Conservation (phyloP, 345 rosid genomes). For the Brassica incana region DNA sequence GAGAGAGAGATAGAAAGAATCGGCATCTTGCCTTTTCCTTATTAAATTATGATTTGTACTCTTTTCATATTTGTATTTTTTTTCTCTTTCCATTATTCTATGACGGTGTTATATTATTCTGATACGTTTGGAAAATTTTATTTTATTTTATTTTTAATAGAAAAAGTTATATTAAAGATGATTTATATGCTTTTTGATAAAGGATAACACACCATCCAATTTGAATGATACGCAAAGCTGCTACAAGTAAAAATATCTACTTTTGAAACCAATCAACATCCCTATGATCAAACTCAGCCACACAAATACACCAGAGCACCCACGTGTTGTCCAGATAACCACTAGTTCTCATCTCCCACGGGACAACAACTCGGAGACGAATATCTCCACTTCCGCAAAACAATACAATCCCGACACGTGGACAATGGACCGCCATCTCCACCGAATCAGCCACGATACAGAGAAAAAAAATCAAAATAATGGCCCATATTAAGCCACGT, state of each 20-base stretch:
- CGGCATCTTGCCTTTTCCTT: no score
- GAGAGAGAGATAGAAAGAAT: no score
- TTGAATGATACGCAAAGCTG: constrained; percentile 19
- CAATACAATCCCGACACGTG: constrained; percentile 26
- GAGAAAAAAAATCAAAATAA: constrained; percentile 38
- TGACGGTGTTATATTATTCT: not conserved
- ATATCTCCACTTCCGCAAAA: constrained; percentile 13
- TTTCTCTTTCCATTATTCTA: no score
- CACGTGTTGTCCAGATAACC: constrained; percentile 28
- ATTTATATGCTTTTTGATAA: constrained; percentile 3
- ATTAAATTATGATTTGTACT: no score
- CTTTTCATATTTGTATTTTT: no score
- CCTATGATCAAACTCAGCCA: constrained; percentile 10
- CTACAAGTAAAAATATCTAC: not conserved
- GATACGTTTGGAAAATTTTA: not conserved
- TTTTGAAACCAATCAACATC: constrained; percentile 1
- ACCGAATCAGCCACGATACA: constrained; percentile 31
- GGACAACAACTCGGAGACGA: not conserved
- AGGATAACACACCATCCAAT: not conserved
- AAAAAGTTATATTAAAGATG: not conserved
- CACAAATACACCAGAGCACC: not conserved
- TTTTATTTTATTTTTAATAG: not conserved
- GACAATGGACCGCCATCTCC: constrained; percentile 20
- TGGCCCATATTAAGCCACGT: constrained; percentile 54
- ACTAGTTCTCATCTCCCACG: constrained; percentile 12